Evolutionary conservation across 371 early-diverging fungal genomes (phyloP), one percentile per base, ranked within the genome.

Genomic region (Mucor ambiguus): DNA sequence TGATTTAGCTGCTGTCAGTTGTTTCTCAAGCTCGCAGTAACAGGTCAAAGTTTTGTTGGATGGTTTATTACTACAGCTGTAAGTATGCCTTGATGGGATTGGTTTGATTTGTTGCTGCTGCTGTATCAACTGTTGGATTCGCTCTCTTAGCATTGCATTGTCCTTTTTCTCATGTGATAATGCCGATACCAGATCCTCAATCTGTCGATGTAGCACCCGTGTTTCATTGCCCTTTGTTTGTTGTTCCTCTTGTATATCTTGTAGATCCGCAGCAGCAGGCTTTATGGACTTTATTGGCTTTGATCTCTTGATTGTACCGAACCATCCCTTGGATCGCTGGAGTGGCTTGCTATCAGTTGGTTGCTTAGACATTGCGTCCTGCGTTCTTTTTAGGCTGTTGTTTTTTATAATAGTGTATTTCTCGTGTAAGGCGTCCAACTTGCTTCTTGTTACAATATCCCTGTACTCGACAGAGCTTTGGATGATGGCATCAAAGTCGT

Each of bases 391-490:
- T 83, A 67, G 86, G 81, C 65, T 87, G 83, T 57, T 89, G 80
- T 63, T 89, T 86, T 20, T 55, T 56, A 87, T 85, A 4, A 77
- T 66, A 3, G 81, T 70, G 70, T 92, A 93, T 33, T 87, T 81
- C n/a, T 82, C 85, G 1, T 92, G 89, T 20, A 96, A 79, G 33
- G 85, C 78, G 63, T 89, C 94, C 66, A 97, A 76, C 57, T 89
- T 89, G 20, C 67, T 73, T 33, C 86, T 86, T 9, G 92, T 87
- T 38, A 96, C 89, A 1, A 84, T 77, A 0, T 76, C 73, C 54
- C 84, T 81, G 8, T 96, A 82, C 9, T 82, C 72, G 71, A 90
- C 86, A 0, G 96, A 95, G 63, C 95, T 93, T 52, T 79, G 74
- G 56, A 97, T 89, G 41, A 96, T 84, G 43, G 78, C 79, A 22